Evolutionary conservation across 2,329 filamentous ascomycete genomes (phyloP), one percentile per base, ranked within the genome.

Genomic region (Exophiala oligosperma): DNA sequence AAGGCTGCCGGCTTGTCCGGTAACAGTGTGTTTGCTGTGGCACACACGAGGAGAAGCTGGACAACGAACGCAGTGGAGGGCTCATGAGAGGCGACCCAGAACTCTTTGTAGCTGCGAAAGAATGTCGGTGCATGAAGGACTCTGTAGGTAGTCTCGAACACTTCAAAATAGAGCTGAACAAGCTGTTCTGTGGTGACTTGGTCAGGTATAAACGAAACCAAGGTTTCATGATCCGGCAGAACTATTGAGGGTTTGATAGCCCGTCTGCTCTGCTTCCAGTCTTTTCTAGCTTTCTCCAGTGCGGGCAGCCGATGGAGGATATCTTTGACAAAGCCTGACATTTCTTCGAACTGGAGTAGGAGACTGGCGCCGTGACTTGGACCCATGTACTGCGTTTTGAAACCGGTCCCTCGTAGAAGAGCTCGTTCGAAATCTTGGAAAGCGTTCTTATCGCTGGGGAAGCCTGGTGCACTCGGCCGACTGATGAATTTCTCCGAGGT

Each of bases 61-160:
- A 64, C 60, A 21, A 67, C 21, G 38, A 66, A 66, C 3, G 26
- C 60, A n/a, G 59, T 37, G 9, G 56, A 62, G 6, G 57, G 41
- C 24, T 60, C 57, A n/a, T 50, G 29, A 12, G 65, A 59, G 4
- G 57, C 52, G 4, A 29, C 26, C 83, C 83, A 87, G 0, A 83
- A 62, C 0, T 75, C 73, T 24, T 83, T 79, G 63, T 86, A 87
- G 32, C 84, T 80, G 9, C 73, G 73, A 46, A 76, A 72, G 61
- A 88, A 87, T 0, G 78, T 80, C 0, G 84, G 84, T 1, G 82
- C 68, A 66, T 88, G 81, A 7, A 88, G 57, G 24, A 88, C 76
- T 2, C 85, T 78, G 60, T 82, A 77, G 14, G 82, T 78, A 1
- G 80, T 79, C 64, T 87, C 84, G 62, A 83, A 78, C 0, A 80